Conservation (phyloP, 2,329 filamentous ascomycete genomes). For the Penicillium sp. region DNA sequence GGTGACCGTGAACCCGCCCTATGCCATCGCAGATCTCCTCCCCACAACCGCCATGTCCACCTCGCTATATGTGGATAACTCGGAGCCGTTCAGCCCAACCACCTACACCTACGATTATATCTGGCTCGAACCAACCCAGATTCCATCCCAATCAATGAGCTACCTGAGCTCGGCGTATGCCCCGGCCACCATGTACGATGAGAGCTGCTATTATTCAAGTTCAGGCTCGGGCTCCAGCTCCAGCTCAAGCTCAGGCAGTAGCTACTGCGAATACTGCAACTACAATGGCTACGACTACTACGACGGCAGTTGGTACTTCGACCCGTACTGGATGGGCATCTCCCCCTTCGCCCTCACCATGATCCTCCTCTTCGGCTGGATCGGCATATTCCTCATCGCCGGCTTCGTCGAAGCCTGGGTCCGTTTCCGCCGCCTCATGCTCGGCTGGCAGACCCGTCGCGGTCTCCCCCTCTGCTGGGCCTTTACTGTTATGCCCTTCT, state of each 20-base stretch:
- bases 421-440: constrained; percentile 35
- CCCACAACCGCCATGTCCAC: constrained; percentile 23
- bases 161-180: constrained; percentile 20
- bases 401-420: constrained; percentile 33
- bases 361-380: constrained; percentile 28
- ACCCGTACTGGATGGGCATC: constrained; percentile 22
- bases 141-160: constrained; percentile 21
- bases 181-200: constrained; percentile 17
- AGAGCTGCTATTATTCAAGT: neutral
- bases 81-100: constrained; percentile 23
- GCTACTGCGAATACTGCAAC: constrained; percentile 1
- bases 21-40: constrained; percentile 13
- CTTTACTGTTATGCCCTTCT: constrained; percentile 23
- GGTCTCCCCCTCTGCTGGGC: constrained; percentile 33
- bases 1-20: constrained; percentile 19
- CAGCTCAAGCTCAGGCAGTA: neutral
- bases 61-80: constrained; percentile 24
- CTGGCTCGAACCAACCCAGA: constrained; percentile 31
- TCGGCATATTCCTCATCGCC: constrained; percentile 26
- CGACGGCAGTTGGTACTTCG: constrained; percentile 24
- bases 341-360: constrained; percentile 27
- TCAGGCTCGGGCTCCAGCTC: neutral
- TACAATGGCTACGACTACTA: constrained; percentile 9
- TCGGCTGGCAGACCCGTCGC: constrained; percentile 35
- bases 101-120: constrained; percentile 27